phyloP scores from a whole-genome alignment of 352 stramenopile genomes.

The Thalassiosira allenii region DNA sequence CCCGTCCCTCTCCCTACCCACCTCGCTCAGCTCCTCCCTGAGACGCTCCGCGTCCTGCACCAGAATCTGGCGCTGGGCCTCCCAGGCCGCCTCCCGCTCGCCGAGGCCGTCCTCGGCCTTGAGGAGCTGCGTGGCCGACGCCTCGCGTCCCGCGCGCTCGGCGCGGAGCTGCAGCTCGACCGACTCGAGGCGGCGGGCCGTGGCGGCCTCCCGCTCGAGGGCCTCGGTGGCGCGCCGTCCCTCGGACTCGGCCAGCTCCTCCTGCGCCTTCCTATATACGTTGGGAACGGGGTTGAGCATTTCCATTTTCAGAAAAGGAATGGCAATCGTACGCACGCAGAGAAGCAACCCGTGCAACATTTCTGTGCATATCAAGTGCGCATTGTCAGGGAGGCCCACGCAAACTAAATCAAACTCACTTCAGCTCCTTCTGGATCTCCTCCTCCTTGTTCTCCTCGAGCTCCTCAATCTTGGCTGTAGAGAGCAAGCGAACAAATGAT shows the following conservation, averaged over 20 bases:
- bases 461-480: slow-evolving; percentile 86
- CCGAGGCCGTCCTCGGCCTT: slow-evolving; percentile 74
- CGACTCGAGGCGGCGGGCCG: slow-evolving; percentile 87
- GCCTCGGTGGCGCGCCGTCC: slow-evolving; percentile 76
- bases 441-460: slow-evolving; percentile 88
- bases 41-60: slow-evolving; percentile 81
- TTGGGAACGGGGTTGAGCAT: no score
- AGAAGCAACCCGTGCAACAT: no score
- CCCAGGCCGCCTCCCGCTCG: slow-evolving; percentile 82
- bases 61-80: slow-evolving; percentile 82
- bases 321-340: no score
- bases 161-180: slow-evolving; percentile 92
- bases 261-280: slow-evolving; percentile 70
- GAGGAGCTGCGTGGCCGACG: slow-evolving; percentile 73
- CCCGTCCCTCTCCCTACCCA: slow-evolving; percentile 89
- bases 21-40: slow-evolving; percentile 70
- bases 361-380: no score
- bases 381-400: no score
- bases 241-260: slow-evolving; percentile 83
- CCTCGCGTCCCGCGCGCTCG: slow-evolving; percentile 86
- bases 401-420: slow-evolving; percentile 87
- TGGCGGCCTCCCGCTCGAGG: slow-evolving; percentile 82
- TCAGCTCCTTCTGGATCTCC: slow-evolving; percentile 87
- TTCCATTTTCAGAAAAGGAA: no score
- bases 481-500: no score